Base-by-base conservation (phyloP, 441 rosid genomes). In the Manihot esculenta region DNA sequence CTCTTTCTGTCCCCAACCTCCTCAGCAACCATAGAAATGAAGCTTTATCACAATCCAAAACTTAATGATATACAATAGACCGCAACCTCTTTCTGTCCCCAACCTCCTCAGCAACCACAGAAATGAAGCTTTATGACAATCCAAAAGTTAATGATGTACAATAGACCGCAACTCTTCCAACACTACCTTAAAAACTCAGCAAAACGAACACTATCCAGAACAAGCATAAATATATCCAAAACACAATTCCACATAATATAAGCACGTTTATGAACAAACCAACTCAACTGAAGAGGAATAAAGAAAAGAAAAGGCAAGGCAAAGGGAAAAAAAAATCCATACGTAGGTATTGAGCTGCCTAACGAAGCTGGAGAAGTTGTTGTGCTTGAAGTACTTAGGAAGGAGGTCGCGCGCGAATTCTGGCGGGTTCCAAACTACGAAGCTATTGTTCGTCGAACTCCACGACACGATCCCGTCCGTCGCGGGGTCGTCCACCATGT, bases 401-500 rank as follows among this genome's bases (percentile, higher is more conserved):
- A 91, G 80, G 45, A 93, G 90, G 79, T 89, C 95, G 30, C 85
- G 75, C 0, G 91, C 92, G 64, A 92, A 89, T 64, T 89, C 97
- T 1, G 91, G 89, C 7, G 88, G 97, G 55, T 89, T 88, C 97
- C 97, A 92, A 7, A 92, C 97, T 45, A 92, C 85, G 81, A 92
- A 92, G 81, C 97, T 92, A 66, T 75, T 80, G 55, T 79, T 82
- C 80, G 66, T 55, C 47, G 86, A n/a, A 76, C 94, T 86, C 97
- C 97, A 92, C 3, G 96, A 87, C 0, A 92, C 97, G 58, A 92
- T 92, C 71, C 84, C 87, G 69, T 88, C 92, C 26, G 97, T 88
- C 21, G 79, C 30, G 1, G 87, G 79, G 72, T 92, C 97, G 62
- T 89, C 94, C 13, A 92, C 92, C 97, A 92, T 92, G 63, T 92